These are phyloP conservation scores for Loxodes magnus DNA, from an alignment of 73 alveolate species.

Conservation along the genomic window DNA sequence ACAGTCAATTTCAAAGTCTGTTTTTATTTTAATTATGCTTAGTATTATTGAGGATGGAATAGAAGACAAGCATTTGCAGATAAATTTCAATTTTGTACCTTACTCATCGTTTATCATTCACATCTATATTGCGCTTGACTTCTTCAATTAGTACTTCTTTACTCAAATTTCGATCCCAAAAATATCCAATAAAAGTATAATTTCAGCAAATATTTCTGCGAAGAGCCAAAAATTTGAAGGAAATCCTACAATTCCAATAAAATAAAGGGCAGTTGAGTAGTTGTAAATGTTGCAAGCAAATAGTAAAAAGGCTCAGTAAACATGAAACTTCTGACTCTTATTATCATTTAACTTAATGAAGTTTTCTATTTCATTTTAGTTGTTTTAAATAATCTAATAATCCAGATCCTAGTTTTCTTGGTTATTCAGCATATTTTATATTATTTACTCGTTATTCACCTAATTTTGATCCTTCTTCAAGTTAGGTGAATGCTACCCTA, in stretches of 20 bases:
- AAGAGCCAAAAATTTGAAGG: conserved; percentile 31
- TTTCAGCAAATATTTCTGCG: conserved; percentile 24
- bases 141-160: background rate
- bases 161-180: background rate
- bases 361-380: too few relatives aligned
- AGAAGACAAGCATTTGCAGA: background rate
- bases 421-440: too few relatives aligned
- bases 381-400: too few relatives aligned
- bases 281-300: conserved; percentile 20
- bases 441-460: too few relatives aligned
- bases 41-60: too few relatives aligned
- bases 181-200: conserved; percentile 22
- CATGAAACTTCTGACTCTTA: conserved; percentile 3
- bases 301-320: conserved; percentile 16
- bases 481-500: too few relatives aligned
- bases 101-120: conserved; percentile 17
- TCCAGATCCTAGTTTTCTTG: too few relatives aligned
- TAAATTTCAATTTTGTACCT: background rate
- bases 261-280: conserved; percentile 29
- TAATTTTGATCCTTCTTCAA: too few relatives aligned
- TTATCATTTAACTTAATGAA: too few relatives aligned
- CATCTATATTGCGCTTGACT: conserved; percentile 29
- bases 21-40: background rate
- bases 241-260: conserved; percentile 37
- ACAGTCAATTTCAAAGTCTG: background rate